These are phyloP conservation scores for Aspergillus sp. DNA, from an alignment of 2,329 filamentous ascomycete species.

Conservation along the genomic window DNA sequence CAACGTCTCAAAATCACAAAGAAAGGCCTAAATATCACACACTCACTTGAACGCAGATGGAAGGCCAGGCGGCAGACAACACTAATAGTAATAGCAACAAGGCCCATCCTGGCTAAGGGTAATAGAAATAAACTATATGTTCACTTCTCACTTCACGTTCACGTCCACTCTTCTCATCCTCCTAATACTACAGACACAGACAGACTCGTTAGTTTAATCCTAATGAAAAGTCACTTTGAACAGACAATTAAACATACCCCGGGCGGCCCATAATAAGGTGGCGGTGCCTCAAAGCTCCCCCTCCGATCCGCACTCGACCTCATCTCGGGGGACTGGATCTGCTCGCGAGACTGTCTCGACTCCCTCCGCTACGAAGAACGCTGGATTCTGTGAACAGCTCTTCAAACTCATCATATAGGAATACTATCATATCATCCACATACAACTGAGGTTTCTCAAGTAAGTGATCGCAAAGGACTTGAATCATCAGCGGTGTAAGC, in stretches of 20 bases:
- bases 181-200: background rate
- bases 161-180: background rate
- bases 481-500: slow-evolving; percentile 34
- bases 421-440: slow-evolving; percentile 37
- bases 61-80: background rate
- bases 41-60: background rate
- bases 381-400: slow-evolving; percentile 21
- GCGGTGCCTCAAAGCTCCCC: too few relatives aligned
- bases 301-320: background rate
- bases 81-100: background rate
- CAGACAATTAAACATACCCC: background rate
- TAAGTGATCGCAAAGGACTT: slow-evolving; percentile 36
- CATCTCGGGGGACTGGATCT: background rate
- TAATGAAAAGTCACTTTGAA: background rate
- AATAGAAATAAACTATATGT: too few relatives aligned
- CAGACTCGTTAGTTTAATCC: background rate
- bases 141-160: background rate
- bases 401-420: slow-evolving; percentile 34
- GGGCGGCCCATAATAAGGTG: background rate
- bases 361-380: slow-evolving; percentile 26
- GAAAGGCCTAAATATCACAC: background rate
- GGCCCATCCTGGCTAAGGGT: too few relatives aligned
- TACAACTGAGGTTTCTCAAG: slow-evolving; percentile 37
- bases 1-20: background rate
- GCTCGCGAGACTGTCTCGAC: background rate